Evolutionary conservation across 305 asterid genomes (phyloP), one percentile per base, ranked within the genome.

Genomic region (Fraxinus nigra): DNA sequence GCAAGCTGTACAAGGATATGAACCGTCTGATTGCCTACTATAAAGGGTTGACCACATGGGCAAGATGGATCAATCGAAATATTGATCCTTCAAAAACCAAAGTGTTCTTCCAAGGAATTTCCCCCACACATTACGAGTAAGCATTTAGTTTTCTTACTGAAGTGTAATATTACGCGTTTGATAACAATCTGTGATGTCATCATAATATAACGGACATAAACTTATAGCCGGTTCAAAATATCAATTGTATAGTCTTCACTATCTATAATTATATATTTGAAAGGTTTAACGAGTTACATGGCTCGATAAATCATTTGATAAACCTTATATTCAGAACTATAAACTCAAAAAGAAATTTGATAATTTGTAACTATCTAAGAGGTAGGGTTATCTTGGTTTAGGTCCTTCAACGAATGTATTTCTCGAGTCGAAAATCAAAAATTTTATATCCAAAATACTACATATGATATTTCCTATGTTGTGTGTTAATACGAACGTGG

Each of bases 1-100:
- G 22, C 0, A 70, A 76, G 46, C 24, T 78, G 32, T 77, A 26
- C 16, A 85, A 82, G 79, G 88, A 85, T 37, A 85, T 82, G 88
- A 13, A 85, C 63, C 86, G 88, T 33, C 8, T 81, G 32, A 51
- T 73, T 30, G 86, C 88, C n/a, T 85, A 79, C 35, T 28, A 77
- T 33, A 79, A 82, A 79, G 88, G 88, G 5, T 61, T 85, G 82
- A 82, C 46, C 4, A 85, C 86, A 3, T 85, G 88, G 86, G 81
- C 82, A n/a, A 72, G 63, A 54, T 85, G 88, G 88, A 81, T 85
- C 6, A 46, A 82, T 76, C 26, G 70, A 40, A 82, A 76, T 30
- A 2, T 82, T 18, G 86, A 85, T 4, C 80, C 75, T 34, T 35
- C 63, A 9, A 82, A 67, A 73, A 85, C 88, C 40, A 22, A 43